These are phyloP conservation scores for Heliamphora pulchella DNA, from an alignment of 179 eudicot genomes.

Conservation along the genomic window DNA sequence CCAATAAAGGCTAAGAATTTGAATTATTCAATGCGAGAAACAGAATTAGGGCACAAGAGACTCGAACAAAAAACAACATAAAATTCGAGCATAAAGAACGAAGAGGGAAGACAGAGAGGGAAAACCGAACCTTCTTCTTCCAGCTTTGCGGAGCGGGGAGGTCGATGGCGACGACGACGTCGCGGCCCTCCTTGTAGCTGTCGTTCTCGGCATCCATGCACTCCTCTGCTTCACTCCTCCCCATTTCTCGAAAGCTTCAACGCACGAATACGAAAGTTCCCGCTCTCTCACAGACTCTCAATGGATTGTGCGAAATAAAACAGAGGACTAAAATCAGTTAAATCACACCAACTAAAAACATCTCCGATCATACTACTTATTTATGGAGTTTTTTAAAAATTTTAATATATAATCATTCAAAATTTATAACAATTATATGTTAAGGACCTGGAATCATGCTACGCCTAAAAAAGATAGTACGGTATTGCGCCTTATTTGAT, in stretches of 20 bases:
- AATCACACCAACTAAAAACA: no score
- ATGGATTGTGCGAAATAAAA: background rate
- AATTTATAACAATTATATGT: no score
- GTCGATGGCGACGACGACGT: conserved; percentile 19
- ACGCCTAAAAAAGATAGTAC: no score
- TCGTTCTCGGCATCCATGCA: background rate
- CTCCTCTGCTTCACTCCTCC: conserved; percentile 5
- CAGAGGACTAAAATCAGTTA: no score
- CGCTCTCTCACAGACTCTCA: conserved; percentile 9
- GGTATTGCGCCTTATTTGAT: no score
- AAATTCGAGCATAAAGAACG: conserved; percentile 3
- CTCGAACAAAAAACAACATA: background rate
- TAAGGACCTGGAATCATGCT: no score
- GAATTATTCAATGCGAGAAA: background rate
- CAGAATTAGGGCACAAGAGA: conserved; percentile 9
- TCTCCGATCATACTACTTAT: no score
- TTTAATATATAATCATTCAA: no score
- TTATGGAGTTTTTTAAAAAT: no score
- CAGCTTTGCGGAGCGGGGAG: conserved; percentile 37
- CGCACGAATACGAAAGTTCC: conserved; percentile 13
- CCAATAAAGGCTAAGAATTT: background rate
- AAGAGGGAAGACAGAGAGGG: background rate
- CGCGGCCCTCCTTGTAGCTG: background rate
- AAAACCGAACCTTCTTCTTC: conserved; percentile 25
- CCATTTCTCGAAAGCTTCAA: conserved; percentile 20